Percentiles rank a stretch among this genome's conserved stretches.
Evolutionary conservation across 331 rosid genomes (phyloP).

Genomic region (Saraca asoca): DNA sequence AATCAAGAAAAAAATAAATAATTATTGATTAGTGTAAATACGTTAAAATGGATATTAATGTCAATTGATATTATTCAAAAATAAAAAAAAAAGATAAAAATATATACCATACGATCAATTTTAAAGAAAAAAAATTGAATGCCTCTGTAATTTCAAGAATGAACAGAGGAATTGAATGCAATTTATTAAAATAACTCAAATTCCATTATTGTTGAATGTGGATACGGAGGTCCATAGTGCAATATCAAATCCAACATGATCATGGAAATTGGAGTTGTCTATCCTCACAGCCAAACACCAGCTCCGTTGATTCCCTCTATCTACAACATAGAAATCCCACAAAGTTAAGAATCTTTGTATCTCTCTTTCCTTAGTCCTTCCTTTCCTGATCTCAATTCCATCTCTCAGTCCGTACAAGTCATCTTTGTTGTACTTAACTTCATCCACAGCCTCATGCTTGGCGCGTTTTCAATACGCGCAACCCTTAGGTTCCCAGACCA

Average conservation of each 20-base stretch:
- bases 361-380: constrained; percentile 29
- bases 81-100: no score
- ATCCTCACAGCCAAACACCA: constrained; percentile 26
- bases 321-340: constrained; percentile 36
- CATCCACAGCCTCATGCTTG: not conserved
- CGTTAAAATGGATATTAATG: no score
- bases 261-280: constrained; percentile 15
- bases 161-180: no score
- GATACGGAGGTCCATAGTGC: constrained; percentile 18
- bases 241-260: constrained; percentile 3
- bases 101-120: no score
- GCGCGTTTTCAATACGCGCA: constrained; percentile 36
- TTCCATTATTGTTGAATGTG: not conserved
- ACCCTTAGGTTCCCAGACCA: not conserved
- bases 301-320: constrained; percentile 34
- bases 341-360: constrained; percentile 41
- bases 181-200: not conserved
- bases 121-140: no score
- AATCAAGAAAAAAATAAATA: no score
- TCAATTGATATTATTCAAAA: no score
- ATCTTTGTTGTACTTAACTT: not conserved
- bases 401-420: constrained; percentile 33
- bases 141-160: no score
- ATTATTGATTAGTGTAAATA: no score
- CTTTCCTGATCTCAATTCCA: constrained; percentile 35